Evolutionary conservation across 2,329 filamentous ascomycete species (phyloP).

Genomic region (Fusarium redolens): DNA sequence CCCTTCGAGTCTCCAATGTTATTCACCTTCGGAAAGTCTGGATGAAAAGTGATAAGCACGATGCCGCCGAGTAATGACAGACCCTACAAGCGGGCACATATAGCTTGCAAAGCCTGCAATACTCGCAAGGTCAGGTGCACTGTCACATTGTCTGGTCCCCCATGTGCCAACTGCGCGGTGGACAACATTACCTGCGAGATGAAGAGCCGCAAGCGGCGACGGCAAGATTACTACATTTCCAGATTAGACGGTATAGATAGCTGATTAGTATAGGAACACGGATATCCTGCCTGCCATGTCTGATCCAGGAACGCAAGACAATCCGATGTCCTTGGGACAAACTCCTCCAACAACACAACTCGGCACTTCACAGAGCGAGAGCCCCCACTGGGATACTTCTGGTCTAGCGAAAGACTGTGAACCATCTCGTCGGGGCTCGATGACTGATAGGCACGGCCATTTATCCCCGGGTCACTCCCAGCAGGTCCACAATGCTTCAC

Average conservation of each 20-base stretch:
- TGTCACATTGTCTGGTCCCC: neutral
- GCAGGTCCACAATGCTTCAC: neutral
- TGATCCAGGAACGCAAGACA: accelerated
- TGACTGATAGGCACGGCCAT: neutral
- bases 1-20: neutral
- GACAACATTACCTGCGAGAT: neutral
- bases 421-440: accelerated
- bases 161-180: neutral
- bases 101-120: neutral
- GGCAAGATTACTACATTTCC: neutral
- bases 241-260: accelerated
- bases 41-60: too few relatives aligned
- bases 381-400: neutral
- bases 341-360: too few relatives aligned
- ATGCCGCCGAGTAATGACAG: neutral
- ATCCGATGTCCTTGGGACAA: neutral
- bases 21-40: neutral
- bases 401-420: accelerated
- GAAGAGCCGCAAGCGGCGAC: neutral
- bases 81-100: neutral
- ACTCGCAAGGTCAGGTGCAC: neutral
- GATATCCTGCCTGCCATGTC: neutral
- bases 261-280: neutral
- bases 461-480: neutral
- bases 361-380: neutral